Evolutionary conservation across 2,329 filamentous ascomycete species (phyloP).

Genomic region (Monosporascus cannonballus): DNA sequence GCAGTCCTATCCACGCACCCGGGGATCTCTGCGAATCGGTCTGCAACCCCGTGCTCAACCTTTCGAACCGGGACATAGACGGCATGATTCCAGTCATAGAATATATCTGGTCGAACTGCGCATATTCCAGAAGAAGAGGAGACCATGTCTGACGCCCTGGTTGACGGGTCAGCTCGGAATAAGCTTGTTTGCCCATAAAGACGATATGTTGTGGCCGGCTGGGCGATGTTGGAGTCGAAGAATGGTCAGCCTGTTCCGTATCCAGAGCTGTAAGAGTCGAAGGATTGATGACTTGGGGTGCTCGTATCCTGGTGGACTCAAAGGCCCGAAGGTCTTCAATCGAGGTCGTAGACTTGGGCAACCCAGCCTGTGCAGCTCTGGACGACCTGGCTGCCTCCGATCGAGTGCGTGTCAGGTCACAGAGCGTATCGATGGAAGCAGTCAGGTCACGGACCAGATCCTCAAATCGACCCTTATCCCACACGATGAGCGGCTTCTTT

Average conservation of each 20-base stretch:
- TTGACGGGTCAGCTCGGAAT: conserved; percentile 39
- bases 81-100: conserved; percentile 57
- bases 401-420: conserved; percentile 66
- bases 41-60: conserved; percentile 52
- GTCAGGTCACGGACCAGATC: conserved; percentile 70
- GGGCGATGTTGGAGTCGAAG: not conserved
- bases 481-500: conserved; percentile 53
- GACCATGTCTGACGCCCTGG: conserved; percentile 39
- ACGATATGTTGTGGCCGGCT: conserved; percentile 39
- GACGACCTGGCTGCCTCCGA: conserved; percentile 35
- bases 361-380: conserved; percentile 24
- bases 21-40: conserved; percentile 44
- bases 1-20: conserved; percentile 55
- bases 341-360: conserved; percentile 30
- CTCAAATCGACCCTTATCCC: conserved; percentile 68
- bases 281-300: conserved; percentile 55
- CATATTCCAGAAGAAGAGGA: conserved; percentile 67
- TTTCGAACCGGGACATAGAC: conserved; percentile 59
- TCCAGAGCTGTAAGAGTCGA: conserved; percentile 42
- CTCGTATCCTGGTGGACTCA: conserved; percentile 55
- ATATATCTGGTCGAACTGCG: conserved; percentile 56
- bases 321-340: conserved; percentile 45
- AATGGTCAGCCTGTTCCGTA: not conserved
- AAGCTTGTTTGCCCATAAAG: conserved; percentile 47
- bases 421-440: conserved; percentile 72